Conservation (phyloP, 2,329 filamentous ascomycete species). For the Drechslerella stenobrocha region DNA sequence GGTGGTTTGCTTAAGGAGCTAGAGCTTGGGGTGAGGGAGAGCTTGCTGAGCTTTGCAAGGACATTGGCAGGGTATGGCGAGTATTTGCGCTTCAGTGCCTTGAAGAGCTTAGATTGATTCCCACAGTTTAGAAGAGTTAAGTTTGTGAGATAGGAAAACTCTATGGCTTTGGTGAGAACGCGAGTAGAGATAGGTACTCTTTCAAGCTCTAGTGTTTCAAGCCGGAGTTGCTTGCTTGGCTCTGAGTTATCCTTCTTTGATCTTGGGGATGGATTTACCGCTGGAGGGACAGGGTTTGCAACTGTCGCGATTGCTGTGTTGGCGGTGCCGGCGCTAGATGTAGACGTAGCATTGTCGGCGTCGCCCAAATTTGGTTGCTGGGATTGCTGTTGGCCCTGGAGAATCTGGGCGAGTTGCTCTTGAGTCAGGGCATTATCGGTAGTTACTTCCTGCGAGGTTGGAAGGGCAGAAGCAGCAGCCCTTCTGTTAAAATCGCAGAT, state of each 20-base stretch:
- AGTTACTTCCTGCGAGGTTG: slow-evolving; percentile 35
- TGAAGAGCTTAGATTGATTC: slow-evolving; percentile 75
- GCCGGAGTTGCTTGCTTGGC: slow-evolving; percentile 59
- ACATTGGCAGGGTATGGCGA: slow-evolving; percentile 56
- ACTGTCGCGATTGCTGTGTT: slow-evolving; percentile 30
- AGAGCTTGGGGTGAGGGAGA: slow-evolving; percentile 26
- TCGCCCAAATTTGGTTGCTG: slow-evolving; percentile 27
- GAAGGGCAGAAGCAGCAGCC: slow-evolving; percentile 5
- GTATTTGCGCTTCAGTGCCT: slow-evolving; percentile 67
- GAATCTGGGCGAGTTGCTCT: slow-evolving; percentile 46
- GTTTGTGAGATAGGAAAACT: slow-evolving; percentile 72
- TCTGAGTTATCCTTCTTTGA: slow-evolving; percentile 39
- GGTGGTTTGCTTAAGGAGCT: slow-evolving; percentile 52
- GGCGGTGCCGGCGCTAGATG: slow-evolving; percentile 27
- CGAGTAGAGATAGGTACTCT: slow-evolving; percentile 72
- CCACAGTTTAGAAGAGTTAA: slow-evolving; percentile 74
- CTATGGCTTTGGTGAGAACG: slow-evolving; percentile 70
- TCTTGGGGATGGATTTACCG: slow-evolving; percentile 32
- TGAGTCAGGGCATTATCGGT: slow-evolving; percentile 37
- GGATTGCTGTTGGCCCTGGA: slow-evolving; percentile 42
- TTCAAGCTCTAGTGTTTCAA: slow-evolving; percentile 76
- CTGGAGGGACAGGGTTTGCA: slow-evolving; percentile 33
- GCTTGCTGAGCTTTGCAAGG: slow-evolving; percentile 51
- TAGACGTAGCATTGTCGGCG: slow-evolving; percentile 34
- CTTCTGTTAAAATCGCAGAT: slow-evolving; percentile 64